Evolutionary conservation across 495 filamentous ascomycete species (phyloP).

Genomic region (Pseudoneurospora amorphoporcata): DNA sequence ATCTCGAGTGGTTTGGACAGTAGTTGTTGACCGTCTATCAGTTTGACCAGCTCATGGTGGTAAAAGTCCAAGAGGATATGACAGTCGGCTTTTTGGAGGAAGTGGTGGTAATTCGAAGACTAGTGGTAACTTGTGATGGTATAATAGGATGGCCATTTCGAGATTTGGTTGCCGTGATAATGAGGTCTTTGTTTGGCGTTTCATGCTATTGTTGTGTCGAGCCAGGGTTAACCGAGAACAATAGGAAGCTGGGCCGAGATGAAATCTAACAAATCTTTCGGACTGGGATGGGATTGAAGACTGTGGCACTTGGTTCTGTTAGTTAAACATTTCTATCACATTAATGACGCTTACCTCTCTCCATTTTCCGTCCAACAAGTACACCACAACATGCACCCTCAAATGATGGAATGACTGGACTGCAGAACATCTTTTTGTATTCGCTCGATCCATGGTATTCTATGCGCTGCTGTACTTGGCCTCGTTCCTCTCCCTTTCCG

Average conservation of each 20-base stretch:
- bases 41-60: background rate
- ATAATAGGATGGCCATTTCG: background rate
- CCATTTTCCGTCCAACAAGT: background rate
- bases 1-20: background rate
- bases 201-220: background rate
- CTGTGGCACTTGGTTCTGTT: background rate
- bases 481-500: slow-evolving; percentile 22
- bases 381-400: background rate
- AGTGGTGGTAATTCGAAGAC: background rate
- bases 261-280: background rate
- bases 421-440: background rate
- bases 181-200: background rate
- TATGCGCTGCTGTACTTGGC: slow-evolving; percentile 9
- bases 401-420: background rate
- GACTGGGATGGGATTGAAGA: background rate
- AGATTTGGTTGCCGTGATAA: background rate
- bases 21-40: background rate
- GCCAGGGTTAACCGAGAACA: background rate
- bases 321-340: background rate
- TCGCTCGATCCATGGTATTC: background rate
- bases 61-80: background rate
- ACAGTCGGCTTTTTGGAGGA: background rate
- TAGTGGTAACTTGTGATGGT: background rate
- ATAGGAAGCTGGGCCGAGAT: background rate
- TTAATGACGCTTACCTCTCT: background rate